Evolutionary conservation across 2,329 filamentous ascomycete genomes (phyloP).

Genomic region (Fusarium sp.): DNA sequence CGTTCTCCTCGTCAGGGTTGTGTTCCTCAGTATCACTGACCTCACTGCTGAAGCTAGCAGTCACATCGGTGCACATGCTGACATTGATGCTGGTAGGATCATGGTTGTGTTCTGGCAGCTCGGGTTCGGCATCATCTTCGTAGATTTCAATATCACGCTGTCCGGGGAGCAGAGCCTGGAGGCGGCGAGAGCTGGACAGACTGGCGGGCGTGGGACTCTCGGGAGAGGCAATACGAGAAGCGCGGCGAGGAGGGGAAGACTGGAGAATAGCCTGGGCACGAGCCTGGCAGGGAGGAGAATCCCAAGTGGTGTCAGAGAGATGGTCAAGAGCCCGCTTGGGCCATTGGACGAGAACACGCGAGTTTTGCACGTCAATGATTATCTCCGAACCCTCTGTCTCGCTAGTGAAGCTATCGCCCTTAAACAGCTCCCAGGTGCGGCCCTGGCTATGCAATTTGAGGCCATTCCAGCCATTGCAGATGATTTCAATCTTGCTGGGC

Average conservation of each 20-base stretch:
- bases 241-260: constrained; percentile 71
- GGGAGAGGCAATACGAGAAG: constrained; percentile 76
- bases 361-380: constrained; percentile 95
- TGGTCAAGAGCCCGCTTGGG: constrained; percentile 70
- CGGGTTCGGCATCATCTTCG: constrained; percentile 77
- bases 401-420: constrained; percentile 90
- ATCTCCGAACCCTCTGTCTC: constrained; percentile 90
- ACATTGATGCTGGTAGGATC: constrained; percentile 50
- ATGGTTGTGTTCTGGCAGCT: constrained; percentile 55
- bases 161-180: constrained; percentile 61
- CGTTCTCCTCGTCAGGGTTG: constrained; percentile 92
- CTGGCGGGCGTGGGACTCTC: constrained; percentile 73
- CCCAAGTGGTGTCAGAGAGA: constrained; percentile 78
- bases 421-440: constrained; percentile 84
- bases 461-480: constrained; percentile 96
- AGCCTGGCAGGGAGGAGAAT: constrained; percentile 65
- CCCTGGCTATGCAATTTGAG: constrained; percentile 93
- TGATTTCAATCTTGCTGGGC: constrained; percentile 84
- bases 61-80: constrained; percentile 65
- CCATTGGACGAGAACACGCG: constrained; percentile 91
- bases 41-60: constrained; percentile 70
- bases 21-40: constrained; percentile 71
- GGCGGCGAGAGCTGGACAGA: constrained; percentile 58
- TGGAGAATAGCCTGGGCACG: constrained; percentile 61
- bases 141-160: constrained; percentile 74